Base-by-base conservation (phyloP, 2,329 filamentous ascomycete species). In the Pseudogymnoascus pannorum region DNA sequence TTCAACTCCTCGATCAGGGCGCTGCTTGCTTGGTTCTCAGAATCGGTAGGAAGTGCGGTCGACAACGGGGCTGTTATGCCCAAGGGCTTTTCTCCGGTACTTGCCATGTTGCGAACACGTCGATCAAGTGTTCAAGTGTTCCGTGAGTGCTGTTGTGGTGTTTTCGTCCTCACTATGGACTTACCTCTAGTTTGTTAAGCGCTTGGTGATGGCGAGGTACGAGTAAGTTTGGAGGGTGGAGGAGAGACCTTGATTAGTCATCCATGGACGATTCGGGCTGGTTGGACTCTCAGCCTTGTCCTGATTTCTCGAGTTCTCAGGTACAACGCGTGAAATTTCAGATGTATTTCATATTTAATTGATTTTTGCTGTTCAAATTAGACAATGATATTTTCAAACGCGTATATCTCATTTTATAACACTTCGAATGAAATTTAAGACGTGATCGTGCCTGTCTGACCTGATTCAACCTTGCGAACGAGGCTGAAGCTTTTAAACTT, bases 41-140 rank as follows among this genome's bases (percentile, higher is more conserved):
- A 78, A 61, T 88, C 82, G 1, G 88, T 94, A 4, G 94, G 94
- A 22, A 92, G 80, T 20, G 81, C 79, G 11, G 81, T 82, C 18
- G 92, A 96, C 36, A 99, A 90, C 54, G 94, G 88, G 68, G 87
- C 87, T 63, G 92, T 97, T 54, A 95, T 84, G 70, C 93, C 93
- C 48, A 67, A 62, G 59, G 63, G 67, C 64, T 68, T 70, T 14
- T 63, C 58, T 35, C 62, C 64, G 62, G 62, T 60, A 64, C 67
- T 61, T 59, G 70, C 68, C 71, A 73, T 72, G 26, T 35, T 63
- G 63, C 4, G 14, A 51, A 51, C 44, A 51, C 44, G 44, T 51
- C 44, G 44, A 51, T 51, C 44, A 51, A 51, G 44, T 29, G 44
- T 51, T 51, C 44, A 51, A 51, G 44, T 29, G 44, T 51, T 51